Evolutionary conservation across 129 eudicot species (phyloP).

Genomic region (Escallonia rubra): DNA sequence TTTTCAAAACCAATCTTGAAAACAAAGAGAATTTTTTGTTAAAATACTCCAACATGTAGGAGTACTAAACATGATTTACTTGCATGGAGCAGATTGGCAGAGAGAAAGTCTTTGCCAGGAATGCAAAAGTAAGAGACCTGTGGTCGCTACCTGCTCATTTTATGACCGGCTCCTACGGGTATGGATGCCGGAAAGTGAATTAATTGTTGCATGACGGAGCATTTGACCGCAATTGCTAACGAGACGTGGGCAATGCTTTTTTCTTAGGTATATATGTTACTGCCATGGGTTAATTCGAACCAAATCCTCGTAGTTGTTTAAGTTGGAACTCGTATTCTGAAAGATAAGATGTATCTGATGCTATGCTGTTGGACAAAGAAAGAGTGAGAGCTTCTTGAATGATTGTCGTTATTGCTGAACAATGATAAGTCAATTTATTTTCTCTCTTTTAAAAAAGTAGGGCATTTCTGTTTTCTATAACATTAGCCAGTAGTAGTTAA

Average conservation of each 20-base stretch:
- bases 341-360: too few species aligned
- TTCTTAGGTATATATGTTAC: background rate
- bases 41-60: too few species aligned
- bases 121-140: conserved; percentile 35
- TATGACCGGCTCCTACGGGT: conserved; percentile 73
- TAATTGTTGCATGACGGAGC: conserved; percentile 18
- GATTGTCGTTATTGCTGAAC: conserved; percentile 14
- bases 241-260: background rate
- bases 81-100: conserved; percentile 98
- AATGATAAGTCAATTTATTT: conserved; percentile 18
- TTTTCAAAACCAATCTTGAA: too few species aligned
- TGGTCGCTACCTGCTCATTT: conserved; percentile 85
- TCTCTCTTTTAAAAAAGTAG: background rate
- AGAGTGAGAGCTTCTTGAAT: background rate
- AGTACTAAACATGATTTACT: conserved; percentile 59
- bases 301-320: too few species aligned
- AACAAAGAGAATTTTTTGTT: too few species aligned
- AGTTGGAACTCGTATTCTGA: too few species aligned
- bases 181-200: conserved; percentile 62
- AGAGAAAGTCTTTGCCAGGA: conserved; percentile 28
- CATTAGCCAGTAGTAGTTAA: too few species aligned
- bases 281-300: background rate
- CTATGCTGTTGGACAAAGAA: too few species aligned
- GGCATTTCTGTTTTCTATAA: too few species aligned
- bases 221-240: background rate